Evolutionary conservation across 2,329 filamentous ascomycete species (phyloP).

Genomic region (Xylaria sp.): DNA sequence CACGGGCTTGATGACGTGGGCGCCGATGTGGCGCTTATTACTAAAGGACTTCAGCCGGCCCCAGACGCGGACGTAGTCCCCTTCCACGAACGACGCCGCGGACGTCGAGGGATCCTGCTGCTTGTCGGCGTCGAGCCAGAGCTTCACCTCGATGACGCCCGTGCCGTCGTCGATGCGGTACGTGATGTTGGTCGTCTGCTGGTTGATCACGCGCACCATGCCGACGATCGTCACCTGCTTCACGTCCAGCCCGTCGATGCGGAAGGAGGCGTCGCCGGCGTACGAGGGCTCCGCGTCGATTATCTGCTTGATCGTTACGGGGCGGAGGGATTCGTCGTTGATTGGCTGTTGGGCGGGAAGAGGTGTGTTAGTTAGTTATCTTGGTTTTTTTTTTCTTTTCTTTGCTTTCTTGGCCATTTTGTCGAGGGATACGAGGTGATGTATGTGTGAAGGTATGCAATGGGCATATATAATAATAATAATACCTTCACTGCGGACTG

Average conservation of each 20-base stretch:
- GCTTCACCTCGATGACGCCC: slow-evolving; percentile 88
- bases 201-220: slow-evolving; percentile 86
- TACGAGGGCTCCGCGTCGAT: slow-evolving; percentile 77
- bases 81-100: slow-evolving; percentile 70
- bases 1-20: slow-evolving; percentile 83
- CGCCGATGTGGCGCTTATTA: slow-evolving; percentile 82
- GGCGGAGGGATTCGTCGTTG: slow-evolving; percentile 86
- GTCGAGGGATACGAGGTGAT: no score
- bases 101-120: slow-evolving; percentile 52
- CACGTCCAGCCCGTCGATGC: slow-evolving; percentile 80
- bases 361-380: slow-evolving; percentile 3
- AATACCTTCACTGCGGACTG: slow-evolving; percentile 53
- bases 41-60: slow-evolving; percentile 87
- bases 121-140: slow-evolving; percentile 79
- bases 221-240: slow-evolving; percentile 87
- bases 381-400: not conserved
- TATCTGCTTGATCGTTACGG: slow-evolving; percentile 95
- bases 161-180: slow-evolving; percentile 97
- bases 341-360: slow-evolving; percentile 59
- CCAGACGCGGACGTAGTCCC: slow-evolving; percentile 86
- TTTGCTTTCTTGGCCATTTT: not conserved
- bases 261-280: slow-evolving; percentile 78
- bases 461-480: not conserved
- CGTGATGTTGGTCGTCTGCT: slow-evolving; percentile 90
- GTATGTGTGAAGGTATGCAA: no score